Evolutionary conservation across 306 rosid genomes (phyloP).

Genomic region (Senna tora): DNA sequence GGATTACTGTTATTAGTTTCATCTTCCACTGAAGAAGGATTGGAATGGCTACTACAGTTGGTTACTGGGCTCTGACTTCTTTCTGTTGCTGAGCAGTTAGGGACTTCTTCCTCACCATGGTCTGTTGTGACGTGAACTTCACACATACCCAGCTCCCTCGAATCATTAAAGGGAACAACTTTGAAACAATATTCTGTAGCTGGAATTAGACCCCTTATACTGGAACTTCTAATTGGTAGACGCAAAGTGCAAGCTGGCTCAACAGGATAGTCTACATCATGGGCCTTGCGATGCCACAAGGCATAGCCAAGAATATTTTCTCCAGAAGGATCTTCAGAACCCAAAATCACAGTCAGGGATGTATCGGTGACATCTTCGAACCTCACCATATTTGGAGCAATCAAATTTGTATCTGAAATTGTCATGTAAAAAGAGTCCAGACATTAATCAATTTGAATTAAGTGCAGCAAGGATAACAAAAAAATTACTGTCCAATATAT

Average conservation of each 20-base stretch:
- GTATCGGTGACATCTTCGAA: slow-evolving; percentile 75
- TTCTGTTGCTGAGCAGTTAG: slow-evolving; percentile 61
- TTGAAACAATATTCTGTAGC: slow-evolving; percentile 79
- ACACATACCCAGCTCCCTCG: slow-evolving; percentile 46
- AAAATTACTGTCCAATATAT: neutral
- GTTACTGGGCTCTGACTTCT: slow-evolving; percentile 90
- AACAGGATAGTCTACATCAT: slow-evolving; percentile 55
- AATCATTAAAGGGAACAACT: slow-evolving; percentile 51
- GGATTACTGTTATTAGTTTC: slow-evolving; percentile 83
- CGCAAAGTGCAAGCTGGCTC: slow-evolving; percentile 62
- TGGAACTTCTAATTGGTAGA: slow-evolving; percentile 59
- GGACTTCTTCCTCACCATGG: slow-evolving; percentile 59
- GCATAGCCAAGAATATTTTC: slow-evolving; percentile 53
- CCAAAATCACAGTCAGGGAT: slow-evolving; percentile 67
- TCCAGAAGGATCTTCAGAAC: slow-evolving; percentile 47
- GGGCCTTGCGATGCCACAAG: slow-evolving; percentile 82
- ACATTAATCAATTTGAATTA: slow-evolving; percentile 19
- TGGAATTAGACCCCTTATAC: slow-evolving; percentile 62
- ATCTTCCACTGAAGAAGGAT: slow-evolving; percentile 97
- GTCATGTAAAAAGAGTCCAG: slow-evolving; percentile 25
- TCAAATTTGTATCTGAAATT: slow-evolving; percentile 59
- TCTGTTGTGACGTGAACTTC: slow-evolving; percentile 70
- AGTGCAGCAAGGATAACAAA: neutral
- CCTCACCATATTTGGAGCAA: slow-evolving; percentile 61
- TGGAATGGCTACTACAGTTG: slow-evolving; percentile 89